Evolutionary conservation across 805 yeast genomes (phyloP), one percentile per base, ranked within the genome.

Genomic region (Starmerella floricola): DNA sequence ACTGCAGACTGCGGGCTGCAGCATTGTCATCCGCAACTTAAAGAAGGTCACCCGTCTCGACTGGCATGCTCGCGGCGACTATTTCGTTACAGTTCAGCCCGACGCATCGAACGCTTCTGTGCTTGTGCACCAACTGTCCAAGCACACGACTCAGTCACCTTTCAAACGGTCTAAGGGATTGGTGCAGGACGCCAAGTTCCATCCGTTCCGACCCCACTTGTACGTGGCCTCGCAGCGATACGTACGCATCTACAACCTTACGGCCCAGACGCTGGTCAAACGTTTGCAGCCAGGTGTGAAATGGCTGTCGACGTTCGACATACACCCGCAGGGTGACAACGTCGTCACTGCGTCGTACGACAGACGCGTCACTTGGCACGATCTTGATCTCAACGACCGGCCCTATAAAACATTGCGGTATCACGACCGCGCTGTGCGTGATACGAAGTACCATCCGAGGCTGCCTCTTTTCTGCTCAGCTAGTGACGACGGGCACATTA

Each of bases 1-100:
- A 47, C 78, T 77, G 52, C 66, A 70, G 28, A 60, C 59, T 28
- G 66, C 72, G 40, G 94, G 94, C 42, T 76, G 86, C 30, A 73
- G 80, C 15, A 78, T 83, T 2, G 75, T 82, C 16, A 72, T 91
- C 37, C 73, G 80, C 40, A 69, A 80, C 48, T 61, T 65, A 15
- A 72, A 70, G 55, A 72, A 82, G 0, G 74, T 88, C 48, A 86
- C 84, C 63, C 79, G 77, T 57, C 52, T 91, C 18, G 74, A 94
- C 51, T 91, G 98, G 98, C 98, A 91, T 62, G 73, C 95, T 61
- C 81, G 82, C 58, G 98, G 98, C 55, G 98, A 91, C 66, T 91
- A 91, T 60, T 83, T 91, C 55, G 94, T 88, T 50, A 78, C 94
- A 3, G 94, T 85, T n/a, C 78, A 94, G n/a, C 96, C 97, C 40